Evolutionary conservation across 345 rosid species (phyloP).

Genomic region (Turnera subulata): DNA sequence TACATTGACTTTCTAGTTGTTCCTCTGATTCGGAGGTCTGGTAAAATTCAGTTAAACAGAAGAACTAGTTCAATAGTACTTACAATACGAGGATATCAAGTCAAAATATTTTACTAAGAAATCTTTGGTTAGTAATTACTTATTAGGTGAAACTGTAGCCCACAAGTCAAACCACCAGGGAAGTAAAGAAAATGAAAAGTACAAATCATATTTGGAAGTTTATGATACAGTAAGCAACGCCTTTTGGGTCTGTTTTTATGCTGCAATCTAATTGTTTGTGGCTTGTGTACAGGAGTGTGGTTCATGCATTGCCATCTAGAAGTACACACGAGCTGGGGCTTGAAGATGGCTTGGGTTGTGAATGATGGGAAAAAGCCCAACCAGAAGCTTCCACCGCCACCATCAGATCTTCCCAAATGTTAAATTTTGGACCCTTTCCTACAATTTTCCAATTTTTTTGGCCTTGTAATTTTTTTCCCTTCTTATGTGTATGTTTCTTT

Average conservation of each 20-base stretch:
- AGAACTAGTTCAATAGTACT: too few species aligned
- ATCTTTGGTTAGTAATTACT: too few species aligned
- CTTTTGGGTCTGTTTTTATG: background rate
- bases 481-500: background rate
- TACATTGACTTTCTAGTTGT: too few species aligned
- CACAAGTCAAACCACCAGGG: too few species aligned
- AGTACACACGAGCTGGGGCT: slow-evolving; percentile 58
- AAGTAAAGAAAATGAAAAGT: background rate
- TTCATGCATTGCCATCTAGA: slow-evolving; percentile 56
- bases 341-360: slow-evolving; percentile 60
- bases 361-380: slow-evolving; percentile 34
- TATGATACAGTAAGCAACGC: too few species aligned
- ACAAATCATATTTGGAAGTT: background rate
- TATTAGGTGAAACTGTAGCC: too few species aligned
- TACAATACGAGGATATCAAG: too few species aligned
- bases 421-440: slow-evolving; percentile 1
- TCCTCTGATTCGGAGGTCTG: background rate
- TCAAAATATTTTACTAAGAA: too few species aligned
- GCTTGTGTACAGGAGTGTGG: slow-evolving; percentile 25
- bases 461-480: slow-evolving; percentile 1
- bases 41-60: too few species aligned
- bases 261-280: background rate
- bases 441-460: background rate
- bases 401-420: slow-evolving; percentile 54
- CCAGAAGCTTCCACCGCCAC: slow-evolving; percentile 48